A percentile compares a stretch with the other conserved stretches of the same genome.
Evolutionary conservation across 345 rosid species (phyloP).

Genomic region (Salix dunnii): DNA sequence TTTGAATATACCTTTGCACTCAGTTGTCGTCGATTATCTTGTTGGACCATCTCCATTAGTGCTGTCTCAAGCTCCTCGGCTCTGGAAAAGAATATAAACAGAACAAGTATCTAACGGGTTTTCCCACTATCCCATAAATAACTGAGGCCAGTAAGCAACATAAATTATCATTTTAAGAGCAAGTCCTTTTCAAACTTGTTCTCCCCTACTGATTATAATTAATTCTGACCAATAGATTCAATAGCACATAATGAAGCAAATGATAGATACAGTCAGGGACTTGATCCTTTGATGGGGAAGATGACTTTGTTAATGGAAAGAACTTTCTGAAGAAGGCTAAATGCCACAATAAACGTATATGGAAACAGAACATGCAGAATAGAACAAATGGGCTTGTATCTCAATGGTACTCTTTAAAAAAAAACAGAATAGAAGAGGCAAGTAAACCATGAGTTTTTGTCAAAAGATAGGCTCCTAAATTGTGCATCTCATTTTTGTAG

Average conservation of each 20-base stretch:
- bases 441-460: not conserved
- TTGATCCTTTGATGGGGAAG: not conserved
- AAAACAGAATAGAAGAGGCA: not conserved
- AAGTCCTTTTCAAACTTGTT: conserved; percentile 14
- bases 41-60: conserved; percentile 83
- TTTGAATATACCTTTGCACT: conserved; percentile 61
- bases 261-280: not conserved
- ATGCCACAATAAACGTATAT: not conserved
- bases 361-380: not conserved
- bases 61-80: conserved; percentile 98
- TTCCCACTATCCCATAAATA: conserved; percentile 6
- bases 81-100: conserved; percentile 39
- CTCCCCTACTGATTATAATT: not conserved
- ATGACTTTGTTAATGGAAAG: not conserved
- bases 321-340: not conserved
- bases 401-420: too few relatives aligned
- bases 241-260: conserved; percentile 3
- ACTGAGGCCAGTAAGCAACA: not conserved
- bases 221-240: not conserved
- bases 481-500: not conserved
- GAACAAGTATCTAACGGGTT: not conserved
- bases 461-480: not conserved
- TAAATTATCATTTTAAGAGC: conserved; percentile 1
- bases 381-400: too few relatives aligned
- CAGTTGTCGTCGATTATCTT: conserved; percentile 73